Evolutionary conservation across 2,329 filamentous ascomycete genomes (phyloP), one percentile per base, ranked within the genome.

Genomic region (Rutstroemia sp.): DNA sequence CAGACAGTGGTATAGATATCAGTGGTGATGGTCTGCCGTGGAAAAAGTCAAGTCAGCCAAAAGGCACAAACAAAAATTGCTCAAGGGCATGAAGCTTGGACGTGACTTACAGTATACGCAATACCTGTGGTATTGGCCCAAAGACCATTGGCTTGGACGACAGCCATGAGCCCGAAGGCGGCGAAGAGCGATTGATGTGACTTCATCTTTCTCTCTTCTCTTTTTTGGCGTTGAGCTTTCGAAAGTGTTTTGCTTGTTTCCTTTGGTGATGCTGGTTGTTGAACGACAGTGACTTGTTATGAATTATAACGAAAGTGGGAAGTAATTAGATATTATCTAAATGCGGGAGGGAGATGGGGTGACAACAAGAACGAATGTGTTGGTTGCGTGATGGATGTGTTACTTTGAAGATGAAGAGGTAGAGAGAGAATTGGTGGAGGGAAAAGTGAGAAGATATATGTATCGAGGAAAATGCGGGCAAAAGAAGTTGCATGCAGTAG

Each of bases 1-100:
- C 54, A 56, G 48, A 56, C 54, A 56, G 78, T 81, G 62, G 72
- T 75, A 68, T 71, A 75, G 25, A 69, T 64, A 47, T 74, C 77
- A 23, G 57, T 57, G 41, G 59, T 60, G 48, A 58, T 56, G 12
- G 58, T 60, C 53, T 55, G 17, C 1, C 3, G 42, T 21, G 27
- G 17, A 23, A 55, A 23, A 49, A 14, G 14, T 17, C 30, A 0
- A 37, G 46, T 50, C 19, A 55, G 53, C 14, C 30, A 37, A 39
- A 8, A 4, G n/a, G 19, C 5, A 54, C 38, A 21, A 16, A 48
- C 7, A 19, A 30, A 27, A 12, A 12, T 10, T 17, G 47, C 25
- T 46, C 16, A 45, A 45, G 4, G 12, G 0, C 21, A 46, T 30
- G 27, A 41, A 23, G 30, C 14, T 21, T 23, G 8, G 9, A 23